Evolutionary conservation across 1,284 basidiomycete species (phyloP).

Genomic region (Sanguinoderma infundibulare): DNA sequence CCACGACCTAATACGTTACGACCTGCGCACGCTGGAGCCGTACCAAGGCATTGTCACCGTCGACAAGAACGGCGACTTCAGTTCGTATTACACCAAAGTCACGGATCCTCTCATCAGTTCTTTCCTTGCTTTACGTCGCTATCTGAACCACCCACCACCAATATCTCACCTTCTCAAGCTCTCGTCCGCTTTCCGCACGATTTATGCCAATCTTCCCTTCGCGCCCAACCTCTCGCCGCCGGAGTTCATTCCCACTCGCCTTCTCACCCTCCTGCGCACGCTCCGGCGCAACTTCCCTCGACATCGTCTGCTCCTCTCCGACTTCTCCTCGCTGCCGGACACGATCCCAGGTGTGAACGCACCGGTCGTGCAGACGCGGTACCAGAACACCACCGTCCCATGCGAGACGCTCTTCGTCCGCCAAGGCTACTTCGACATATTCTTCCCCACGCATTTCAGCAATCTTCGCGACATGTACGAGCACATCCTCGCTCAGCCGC

Average conservation of each 20-base stretch:
- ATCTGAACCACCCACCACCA: slow-evolving; percentile 57
- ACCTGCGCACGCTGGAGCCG: slow-evolving; percentile 76
- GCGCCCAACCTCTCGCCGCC: slow-evolving; percentile 90
- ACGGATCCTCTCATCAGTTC: slow-evolving; percentile 84
- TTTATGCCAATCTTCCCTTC: slow-evolving; percentile 80
- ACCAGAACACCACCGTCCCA: slow-evolving; percentile 84
- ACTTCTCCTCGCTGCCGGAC: slow-evolving; percentile 91
- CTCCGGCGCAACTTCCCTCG: slow-evolving; percentile 88
- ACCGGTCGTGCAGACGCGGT: slow-evolving; percentile 96
- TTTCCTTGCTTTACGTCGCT: slow-evolving; percentile 69
- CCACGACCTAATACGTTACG: slow-evolving; percentile 94
- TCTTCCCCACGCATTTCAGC: slow-evolving; percentile 96
- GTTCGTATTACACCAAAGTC: slow-evolving; percentile 84
- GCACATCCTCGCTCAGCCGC: slow-evolving; percentile 70
- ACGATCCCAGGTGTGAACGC: slow-evolving; percentile 85
- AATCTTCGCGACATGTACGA: slow-evolving; percentile 89
- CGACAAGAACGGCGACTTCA: slow-evolving; percentile 85
- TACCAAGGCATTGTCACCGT: slow-evolving; percentile 87
- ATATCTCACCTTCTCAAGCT: slow-evolving; percentile 63
- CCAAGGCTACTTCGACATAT: slow-evolving; percentile 98
- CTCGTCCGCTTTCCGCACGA: slow-evolving; percentile 57
- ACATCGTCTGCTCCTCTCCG: slow-evolving; percentile 91
- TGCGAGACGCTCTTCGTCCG: slow-evolving; percentile 91
- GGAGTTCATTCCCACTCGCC: slow-evolving; percentile 93
- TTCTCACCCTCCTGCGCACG: slow-evolving; percentile 84